Conservation (phyloP, 2,329 filamentous ascomycete species). For the Aspergillus floridensis region DNA sequence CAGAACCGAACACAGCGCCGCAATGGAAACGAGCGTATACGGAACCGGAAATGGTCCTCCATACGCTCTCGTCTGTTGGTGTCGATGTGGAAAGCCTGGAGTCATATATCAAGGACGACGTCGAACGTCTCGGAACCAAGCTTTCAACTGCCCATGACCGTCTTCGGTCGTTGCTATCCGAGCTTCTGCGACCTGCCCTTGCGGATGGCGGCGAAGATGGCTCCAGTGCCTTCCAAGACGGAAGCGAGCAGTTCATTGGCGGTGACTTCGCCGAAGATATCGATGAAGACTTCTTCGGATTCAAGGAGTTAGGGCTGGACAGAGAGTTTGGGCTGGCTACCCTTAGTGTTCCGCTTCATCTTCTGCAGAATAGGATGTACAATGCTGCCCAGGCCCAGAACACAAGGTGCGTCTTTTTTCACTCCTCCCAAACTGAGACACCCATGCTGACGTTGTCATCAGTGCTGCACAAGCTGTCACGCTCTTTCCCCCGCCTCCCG, state of each 20-base stretch:
- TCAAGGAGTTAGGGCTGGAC: constrained; percentile 90
- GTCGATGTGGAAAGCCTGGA: constrained; percentile 79
- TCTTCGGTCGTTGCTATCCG: constrained; percentile 89
- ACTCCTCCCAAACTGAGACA: background rate
- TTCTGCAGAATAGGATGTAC: constrained; percentile 87
- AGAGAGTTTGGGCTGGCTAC: constrained; percentile 84
- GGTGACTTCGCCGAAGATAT: constrained; percentile 98
- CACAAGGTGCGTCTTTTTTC: constrained; percentile 48
- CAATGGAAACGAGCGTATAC: constrained; percentile 68
- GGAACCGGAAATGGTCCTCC: constrained; percentile 80
- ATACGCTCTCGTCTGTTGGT: constrained; percentile 81
- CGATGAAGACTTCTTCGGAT: constrained; percentile 98
- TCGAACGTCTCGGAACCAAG: constrained; percentile 80
- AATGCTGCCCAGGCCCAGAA: constrained; percentile 79
- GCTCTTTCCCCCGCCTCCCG: constrained; percentile 62
- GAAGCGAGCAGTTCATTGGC: constrained; percentile 92
- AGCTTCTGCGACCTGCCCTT: constrained; percentile 86
- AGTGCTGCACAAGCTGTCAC: constrained; percentile 50
- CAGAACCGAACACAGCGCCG: constrained; percentile 37
- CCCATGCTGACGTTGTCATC: constrained; percentile 13
- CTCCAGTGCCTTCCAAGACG: constrained; percentile 88
- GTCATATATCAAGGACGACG: constrained; percentile 83
- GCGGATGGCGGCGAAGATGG: constrained; percentile 78
- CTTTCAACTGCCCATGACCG: constrained; percentile 84
- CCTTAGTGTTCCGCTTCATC: constrained; percentile 87